Base-by-base conservation (phyloP, 345 rosid species). In the Cardamine resedifolia region DNA sequence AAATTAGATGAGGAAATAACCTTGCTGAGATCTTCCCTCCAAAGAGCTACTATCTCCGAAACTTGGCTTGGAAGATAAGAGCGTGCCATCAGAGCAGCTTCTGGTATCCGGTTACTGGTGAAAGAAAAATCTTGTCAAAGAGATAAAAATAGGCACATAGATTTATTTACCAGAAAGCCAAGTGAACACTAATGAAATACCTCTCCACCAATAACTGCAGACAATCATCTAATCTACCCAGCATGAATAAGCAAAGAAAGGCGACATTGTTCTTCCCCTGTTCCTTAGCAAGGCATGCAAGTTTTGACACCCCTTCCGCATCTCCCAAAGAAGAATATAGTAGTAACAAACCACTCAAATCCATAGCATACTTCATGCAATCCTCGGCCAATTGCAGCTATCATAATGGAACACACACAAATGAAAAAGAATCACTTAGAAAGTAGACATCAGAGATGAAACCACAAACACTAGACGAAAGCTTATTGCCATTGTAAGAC, bases 31-130 rank as follows among this genome's bases (percentile, higher is more conserved):
- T 95, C 96, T 77, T 91, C 86, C 79, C 96, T 95, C 99, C 99
- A 95, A 61, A 88, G 85, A 66, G 93, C 87, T 43, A 90, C 91
- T 71, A 95, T 91, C 82, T 91, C 98, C 11, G 99, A 86, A 78
- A 90, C 99, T 81, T 91, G 91, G 88, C 97, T 91, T 61, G 98
- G 98, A 78, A 95, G 96, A 80, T 91, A 95, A 60, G 98, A 91
- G 58, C 99, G 83, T 36, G 97, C 99, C 96, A 95, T 88, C 80
- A 91, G 81, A 79, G 99, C 97, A 86, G 99, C 99, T 85, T 95
- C 99, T 5, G 99, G 99, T 84, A 91, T 88, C 80, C 99, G 96
- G 80, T 91, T 91, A 78, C 99, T 95, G 81, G 75, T 71, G 60
- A 38, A 68, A 63, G 75, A 58, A 77, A 73, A 62, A 41, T 47